A percentile compares a stretch with the other conserved stretches of the same genome.
phyloP scores from a whole-genome alignment of 2,329 filamentous ascomycete species.

The Colletotrichum gigasporum region DNA sequence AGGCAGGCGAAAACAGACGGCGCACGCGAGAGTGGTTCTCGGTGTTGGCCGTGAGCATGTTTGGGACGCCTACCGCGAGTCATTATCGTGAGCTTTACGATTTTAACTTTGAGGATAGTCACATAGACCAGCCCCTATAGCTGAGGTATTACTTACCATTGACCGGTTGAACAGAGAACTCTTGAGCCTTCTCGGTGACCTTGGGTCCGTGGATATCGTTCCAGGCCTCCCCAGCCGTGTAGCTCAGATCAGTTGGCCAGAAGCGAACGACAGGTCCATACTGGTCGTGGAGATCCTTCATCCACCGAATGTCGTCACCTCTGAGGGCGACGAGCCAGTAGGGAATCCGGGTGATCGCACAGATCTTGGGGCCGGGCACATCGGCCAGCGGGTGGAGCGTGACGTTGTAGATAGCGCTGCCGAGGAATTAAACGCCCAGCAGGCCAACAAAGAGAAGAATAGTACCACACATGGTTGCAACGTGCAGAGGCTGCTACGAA shows the following conservation, averaged over 20 bases:
- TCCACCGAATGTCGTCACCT: conserved; percentile 35
- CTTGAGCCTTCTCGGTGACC: conserved; percentile 26
- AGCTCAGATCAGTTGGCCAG: conserved; percentile 36
- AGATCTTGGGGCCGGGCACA: conserved; percentile 34
- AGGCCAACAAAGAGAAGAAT: neutral
- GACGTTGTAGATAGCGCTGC: conserved; percentile 34
- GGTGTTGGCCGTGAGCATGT: conserved; percentile 33
- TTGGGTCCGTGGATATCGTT: conserved; percentile 34
- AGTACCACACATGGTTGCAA: neutral
- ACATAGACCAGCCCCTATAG: neutral
- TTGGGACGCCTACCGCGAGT: conserved; percentile 15
- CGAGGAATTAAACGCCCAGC: conserved; percentile 8
- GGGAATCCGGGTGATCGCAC: conserved; percentile 35
- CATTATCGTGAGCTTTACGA: neutral
- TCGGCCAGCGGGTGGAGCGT: conserved; percentile 37
- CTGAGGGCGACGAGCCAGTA: conserved; percentile 34
- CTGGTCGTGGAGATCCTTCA: conserved; percentile 33
- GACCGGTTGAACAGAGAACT: conserved; percentile 32
- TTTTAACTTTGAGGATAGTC: too few species aligned
- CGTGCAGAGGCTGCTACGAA: neutral
- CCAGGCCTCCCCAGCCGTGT: conserved; percentile 33
- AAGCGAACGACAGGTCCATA: conserved; percentile 36
- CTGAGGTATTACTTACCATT: conserved; percentile 22
- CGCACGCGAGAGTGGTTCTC: conserved; percentile 34
- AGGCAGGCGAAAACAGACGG: conserved; percentile 34